Evolutionary conservation across 345 rosid species (phyloP).

Genomic region (Acer yangbiense): DNA sequence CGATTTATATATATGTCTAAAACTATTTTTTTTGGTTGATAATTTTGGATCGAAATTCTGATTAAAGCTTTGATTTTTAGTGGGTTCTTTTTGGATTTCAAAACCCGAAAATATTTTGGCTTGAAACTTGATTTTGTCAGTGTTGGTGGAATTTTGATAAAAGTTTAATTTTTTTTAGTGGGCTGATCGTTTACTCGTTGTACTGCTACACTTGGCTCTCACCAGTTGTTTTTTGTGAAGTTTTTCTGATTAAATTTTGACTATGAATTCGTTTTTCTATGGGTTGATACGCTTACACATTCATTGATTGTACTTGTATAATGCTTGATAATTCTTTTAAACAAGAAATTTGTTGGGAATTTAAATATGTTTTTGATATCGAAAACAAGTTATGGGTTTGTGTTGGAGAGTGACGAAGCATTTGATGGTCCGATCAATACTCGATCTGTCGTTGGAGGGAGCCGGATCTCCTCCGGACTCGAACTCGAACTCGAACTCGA

Average conservation of each 20-base stretch:
- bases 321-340: not conserved
- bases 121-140: not conserved
- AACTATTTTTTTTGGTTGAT: too few relatives aligned
- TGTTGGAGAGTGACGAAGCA: too few relatives aligned
- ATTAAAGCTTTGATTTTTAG: too few relatives aligned
- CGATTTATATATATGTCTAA: too few relatives aligned
- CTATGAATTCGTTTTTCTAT: not conserved
- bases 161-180: not conserved
- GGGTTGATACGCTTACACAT: not conserved
- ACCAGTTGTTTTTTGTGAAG: not conserved
- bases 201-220: not conserved
- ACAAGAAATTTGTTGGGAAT: too few relatives aligned
- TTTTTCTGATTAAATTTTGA: not conserved
- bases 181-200: not conserved
- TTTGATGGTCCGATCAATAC: too few relatives aligned
- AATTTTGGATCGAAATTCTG: too few relatives aligned
- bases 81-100: not conserved
- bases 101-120: not conserved
- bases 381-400: too few relatives aligned
- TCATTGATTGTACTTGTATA: not conserved
- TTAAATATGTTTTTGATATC: too few relatives aligned
- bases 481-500: too few relatives aligned
- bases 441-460: too few relatives aligned
- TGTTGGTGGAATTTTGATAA: not conserved
- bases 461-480: too few relatives aligned